Evolutionary conservation across 1,139 yeast genomes (phyloP).

Genomic region (Pneumocystis carinii): DNA sequence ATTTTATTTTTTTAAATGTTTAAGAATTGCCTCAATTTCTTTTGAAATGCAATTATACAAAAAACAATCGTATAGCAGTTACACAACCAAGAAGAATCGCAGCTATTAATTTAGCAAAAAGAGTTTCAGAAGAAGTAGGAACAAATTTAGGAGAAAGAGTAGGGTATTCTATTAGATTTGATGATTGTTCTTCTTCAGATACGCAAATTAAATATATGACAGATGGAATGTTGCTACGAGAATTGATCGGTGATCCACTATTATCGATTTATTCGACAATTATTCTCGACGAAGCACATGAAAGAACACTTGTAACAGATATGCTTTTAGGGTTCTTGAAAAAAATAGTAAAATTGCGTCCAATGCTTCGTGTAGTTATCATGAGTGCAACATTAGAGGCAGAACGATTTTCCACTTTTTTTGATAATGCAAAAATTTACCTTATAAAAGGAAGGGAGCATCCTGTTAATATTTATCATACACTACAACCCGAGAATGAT

Average conservation of each 20-base stretch:
- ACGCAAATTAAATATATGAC: slow-evolving; percentile 77
- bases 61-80: slow-evolving; percentile 54
- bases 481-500: slow-evolving; percentile 53
- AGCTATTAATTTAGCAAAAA: slow-evolving; percentile 80
- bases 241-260: slow-evolving; percentile 60
- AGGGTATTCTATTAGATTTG: slow-evolving; percentile 91
- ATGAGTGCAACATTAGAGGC: slow-evolving; percentile 98
- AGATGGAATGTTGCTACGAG: slow-evolving; percentile 94
- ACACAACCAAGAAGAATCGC: slow-evolving; percentile 98
- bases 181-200: slow-evolving; percentile 32
- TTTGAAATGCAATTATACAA: slow-evolving; percentile 18
- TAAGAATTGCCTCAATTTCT: slow-evolving; percentile 63
- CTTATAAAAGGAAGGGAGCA: slow-evolving; percentile 82
- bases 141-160: slow-evolving; percentile 51
- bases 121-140: slow-evolving; percentile 85
- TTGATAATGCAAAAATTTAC: slow-evolving; percentile 60
- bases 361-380: slow-evolving; percentile 40
- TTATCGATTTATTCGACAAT: slow-evolving; percentile 56
- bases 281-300: slow-evolving; percentile 96
- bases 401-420: slow-evolving; percentile 67
- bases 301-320: slow-evolving; percentile 84
- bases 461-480: slow-evolving; percentile 61
- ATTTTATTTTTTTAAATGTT: not conserved
- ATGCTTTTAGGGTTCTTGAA: slow-evolving; percentile 77
- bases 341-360: slow-evolving; percentile 33